phyloP scores from a whole-genome alignment of 257 asterid genomes.

The Buddleja alternifolia region DNA sequence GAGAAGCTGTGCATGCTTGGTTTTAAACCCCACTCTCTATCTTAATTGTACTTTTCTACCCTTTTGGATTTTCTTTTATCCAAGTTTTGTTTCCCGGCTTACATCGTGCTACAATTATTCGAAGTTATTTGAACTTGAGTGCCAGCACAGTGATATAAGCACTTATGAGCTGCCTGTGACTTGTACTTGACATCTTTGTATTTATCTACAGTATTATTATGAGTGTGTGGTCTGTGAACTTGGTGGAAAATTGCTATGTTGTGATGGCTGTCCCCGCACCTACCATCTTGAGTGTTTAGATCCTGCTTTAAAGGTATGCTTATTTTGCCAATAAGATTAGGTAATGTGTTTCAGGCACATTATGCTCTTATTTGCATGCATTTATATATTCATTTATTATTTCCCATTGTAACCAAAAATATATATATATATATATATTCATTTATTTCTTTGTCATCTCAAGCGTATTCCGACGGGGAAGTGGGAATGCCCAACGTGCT shows the following conservation, averaged over 20 bases:
- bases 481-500: conserved; percentile 79
- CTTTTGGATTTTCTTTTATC: conserved; percentile 10
- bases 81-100: too few relatives aligned
- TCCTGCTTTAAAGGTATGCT: conserved; percentile 82
- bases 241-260: conserved; percentile 83
- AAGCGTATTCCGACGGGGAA: conserved; percentile 72
- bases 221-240: conserved; percentile 84
- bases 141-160: conserved; percentile 9
- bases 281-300: conserved; percentile 77
- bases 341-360: conserved; percentile 6
- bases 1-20: conserved; percentile 19
- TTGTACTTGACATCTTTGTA: conserved; percentile 21
- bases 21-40: conserved; percentile 8
- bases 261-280: conserved; percentile 84
- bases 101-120: neutral
- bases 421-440: too few relatives aligned
- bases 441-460: conserved; percentile 21
- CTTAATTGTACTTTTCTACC: neutral
- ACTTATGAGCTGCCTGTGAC: conserved; percentile 35
- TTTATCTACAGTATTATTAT: conserved; percentile 61
- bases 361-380: conserved; percentile 22
- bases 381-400: conserved; percentile 11
- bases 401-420: too few relatives aligned
- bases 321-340: conserved; percentile 19
- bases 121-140: conserved; percentile 21